phyloP scores from a whole-genome alignment of 1,284 basidiomycete species.

The Phellopilus nigrolimitatus region DNA sequence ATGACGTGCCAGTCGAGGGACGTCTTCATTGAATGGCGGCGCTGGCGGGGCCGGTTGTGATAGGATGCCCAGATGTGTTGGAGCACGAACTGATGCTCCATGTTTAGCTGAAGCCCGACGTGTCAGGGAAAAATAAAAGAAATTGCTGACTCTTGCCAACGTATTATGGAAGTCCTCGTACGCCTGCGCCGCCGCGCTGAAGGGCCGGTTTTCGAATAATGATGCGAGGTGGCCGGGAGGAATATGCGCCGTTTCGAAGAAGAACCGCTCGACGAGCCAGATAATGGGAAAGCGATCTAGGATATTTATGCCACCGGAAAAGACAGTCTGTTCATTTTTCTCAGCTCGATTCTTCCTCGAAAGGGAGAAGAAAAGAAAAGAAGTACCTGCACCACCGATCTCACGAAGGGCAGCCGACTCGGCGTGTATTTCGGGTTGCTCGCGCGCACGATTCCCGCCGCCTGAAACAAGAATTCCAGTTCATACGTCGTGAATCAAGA shows the following conservation, averaged over 20 bases:
- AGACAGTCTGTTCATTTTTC: conserved; percentile 41
- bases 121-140: conserved; percentile 2
- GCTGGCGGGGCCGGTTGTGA: conserved; percentile 62
- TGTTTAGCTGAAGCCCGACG: not conserved
- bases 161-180: conserved; percentile 47
- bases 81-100: conserved; percentile 44
- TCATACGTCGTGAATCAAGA: conserved; percentile 48
- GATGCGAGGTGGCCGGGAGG: conserved; percentile 42
- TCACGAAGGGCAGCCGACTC: not conserved
- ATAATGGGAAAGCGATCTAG: conserved; percentile 44
- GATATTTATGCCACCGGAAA: conserved; percentile 55
- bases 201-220: conserved; percentile 37
- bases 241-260: conserved; percentile 55
- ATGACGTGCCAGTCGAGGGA: conserved; percentile 59
- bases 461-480: too few species aligned
- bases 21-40: conserved; percentile 59
- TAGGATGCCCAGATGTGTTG: conserved; percentile 55
- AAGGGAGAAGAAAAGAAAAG: not conserved
- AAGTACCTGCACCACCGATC: conserved; percentile 13
- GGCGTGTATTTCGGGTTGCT: not conserved
- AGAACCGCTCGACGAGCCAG: conserved; percentile 65
- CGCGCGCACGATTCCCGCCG: conserved; percentile 24
- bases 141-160: conserved; percentile 45
- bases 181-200: conserved; percentile 30
- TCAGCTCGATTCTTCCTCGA: not conserved